These are phyloP conservation scores for Hymenoscyphus albidus DNA, from an alignment of 2,329 filamentous ascomycete genomes.

Conservation along the genomic window DNA sequence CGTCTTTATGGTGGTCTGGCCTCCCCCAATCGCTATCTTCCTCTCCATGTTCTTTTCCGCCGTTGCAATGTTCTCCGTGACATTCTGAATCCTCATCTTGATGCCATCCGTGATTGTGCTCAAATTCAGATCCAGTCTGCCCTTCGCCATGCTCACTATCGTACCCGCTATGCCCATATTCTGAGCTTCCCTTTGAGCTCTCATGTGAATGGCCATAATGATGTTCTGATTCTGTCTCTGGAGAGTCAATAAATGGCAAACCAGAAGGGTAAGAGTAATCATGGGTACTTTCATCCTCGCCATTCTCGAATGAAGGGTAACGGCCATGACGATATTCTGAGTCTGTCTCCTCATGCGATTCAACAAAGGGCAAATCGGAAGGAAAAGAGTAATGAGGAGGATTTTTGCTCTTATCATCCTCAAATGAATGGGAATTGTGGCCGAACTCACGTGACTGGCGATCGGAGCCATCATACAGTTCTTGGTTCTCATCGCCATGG, in stretches of 20 bases:
- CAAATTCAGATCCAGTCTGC: background rate
- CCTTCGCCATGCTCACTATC: background rate
- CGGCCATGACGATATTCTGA: no score
- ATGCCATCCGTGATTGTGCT: background rate
- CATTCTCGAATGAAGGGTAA: no score
- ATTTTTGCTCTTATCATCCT: background rate
- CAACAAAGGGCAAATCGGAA: no score
- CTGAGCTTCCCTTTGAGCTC: background rate
- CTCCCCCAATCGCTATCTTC: background rate
- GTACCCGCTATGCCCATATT: background rate
- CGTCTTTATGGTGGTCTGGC: background rate
- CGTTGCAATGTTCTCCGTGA: background rate
- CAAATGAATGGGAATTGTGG: background rate
- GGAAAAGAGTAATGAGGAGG: background rate
- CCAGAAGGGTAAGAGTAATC: no score
- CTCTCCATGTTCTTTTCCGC: background rate
- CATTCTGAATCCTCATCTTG: background rate
- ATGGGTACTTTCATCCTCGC: background rate
- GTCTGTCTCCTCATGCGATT: no score
- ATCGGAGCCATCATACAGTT: background rate
- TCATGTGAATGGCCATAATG: background rate
- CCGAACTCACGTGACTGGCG: background rate
- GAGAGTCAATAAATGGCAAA: no score
- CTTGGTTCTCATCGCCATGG: background rate
- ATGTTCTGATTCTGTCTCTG: background rate